These are phyloP conservation scores for Nicotiana noctiflora DNA, from an alignment of 257 asterid genomes.

Conservation along the genomic window DNA sequence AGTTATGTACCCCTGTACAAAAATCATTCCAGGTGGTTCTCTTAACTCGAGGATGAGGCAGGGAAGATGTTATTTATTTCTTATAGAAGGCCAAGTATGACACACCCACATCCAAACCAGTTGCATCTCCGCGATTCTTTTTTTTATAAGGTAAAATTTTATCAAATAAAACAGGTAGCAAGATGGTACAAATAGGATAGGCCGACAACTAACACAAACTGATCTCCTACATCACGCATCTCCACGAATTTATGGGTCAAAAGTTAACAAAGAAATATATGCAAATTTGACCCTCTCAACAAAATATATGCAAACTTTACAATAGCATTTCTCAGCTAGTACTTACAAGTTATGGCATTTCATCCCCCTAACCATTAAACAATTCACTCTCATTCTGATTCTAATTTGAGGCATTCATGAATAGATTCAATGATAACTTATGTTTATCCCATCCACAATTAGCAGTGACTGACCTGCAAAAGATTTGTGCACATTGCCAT, in stretches of 20 bases:
- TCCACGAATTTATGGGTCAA: background rate
- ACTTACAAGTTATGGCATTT: background rate
- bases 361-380: background rate
- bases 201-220: too few relatives aligned
- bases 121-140: background rate
- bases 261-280: background rate
- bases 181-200: too few relatives aligned
- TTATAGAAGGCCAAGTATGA: background rate
- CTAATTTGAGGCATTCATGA: background rate
- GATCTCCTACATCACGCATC: too few relatives aligned
- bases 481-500: constrained; percentile 99
- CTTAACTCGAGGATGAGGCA: background rate
- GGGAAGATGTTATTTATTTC: background rate
- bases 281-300: background rate
- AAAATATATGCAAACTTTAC: background rate
- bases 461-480: constrained; percentile 56
- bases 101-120: background rate
- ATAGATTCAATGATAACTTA: background rate
- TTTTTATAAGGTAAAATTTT: too few relatives aligned
- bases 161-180: too few relatives aligned
- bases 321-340: background rate
- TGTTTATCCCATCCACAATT: background rate
- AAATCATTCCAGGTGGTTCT: background rate
- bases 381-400: background rate
- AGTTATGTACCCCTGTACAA: background rate